Percentiles rank a stretch among this genome's conserved stretches.
phyloP scores from a whole-genome alignment of 1,284 basidiomycete genomes.

The Pulveroboletus ridleyi region DNA sequence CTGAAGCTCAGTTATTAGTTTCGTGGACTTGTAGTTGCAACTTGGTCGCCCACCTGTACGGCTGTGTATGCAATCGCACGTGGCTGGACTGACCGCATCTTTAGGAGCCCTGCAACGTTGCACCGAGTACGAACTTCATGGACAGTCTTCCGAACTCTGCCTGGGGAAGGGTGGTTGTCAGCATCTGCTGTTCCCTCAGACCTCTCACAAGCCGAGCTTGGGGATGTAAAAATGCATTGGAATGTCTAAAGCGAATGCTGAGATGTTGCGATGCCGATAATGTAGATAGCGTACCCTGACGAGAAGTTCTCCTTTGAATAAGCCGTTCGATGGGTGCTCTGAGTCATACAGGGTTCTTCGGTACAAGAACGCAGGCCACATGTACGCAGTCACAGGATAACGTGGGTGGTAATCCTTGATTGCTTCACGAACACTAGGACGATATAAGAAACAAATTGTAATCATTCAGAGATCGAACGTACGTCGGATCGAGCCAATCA shows the following conservation, averaged over 20 bases:
- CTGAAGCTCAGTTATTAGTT: not conserved
- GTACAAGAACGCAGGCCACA: too few species aligned
- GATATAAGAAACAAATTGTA: too few species aligned
- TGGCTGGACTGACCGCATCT: not conserved
- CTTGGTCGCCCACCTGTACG: not conserved
- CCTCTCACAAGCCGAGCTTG: not conserved
- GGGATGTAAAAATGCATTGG: not conserved
- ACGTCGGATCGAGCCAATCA: too few species aligned
- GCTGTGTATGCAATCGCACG: not conserved
- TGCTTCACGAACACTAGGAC: too few species aligned
- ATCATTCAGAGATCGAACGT: too few species aligned
- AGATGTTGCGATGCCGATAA: too few species aligned
- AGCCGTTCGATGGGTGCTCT: not conserved
- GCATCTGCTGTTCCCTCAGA: too few species aligned
- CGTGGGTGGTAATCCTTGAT: too few species aligned
- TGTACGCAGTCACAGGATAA: too few species aligned
- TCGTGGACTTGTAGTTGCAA: not conserved
- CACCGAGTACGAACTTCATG: not conserved
- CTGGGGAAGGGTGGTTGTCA: too few species aligned
- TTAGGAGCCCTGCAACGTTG: not conserved
- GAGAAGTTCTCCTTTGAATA: not conserved
- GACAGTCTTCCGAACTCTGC: not conserved
- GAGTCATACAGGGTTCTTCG: too few species aligned
- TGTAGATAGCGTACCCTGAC: not conserved
- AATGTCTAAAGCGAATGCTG: not conserved